These are phyloP conservation scores for Polysphondylium violaceum DNA, from an alignment of 78 protist genomes.

Conservation along the genomic window DNA sequence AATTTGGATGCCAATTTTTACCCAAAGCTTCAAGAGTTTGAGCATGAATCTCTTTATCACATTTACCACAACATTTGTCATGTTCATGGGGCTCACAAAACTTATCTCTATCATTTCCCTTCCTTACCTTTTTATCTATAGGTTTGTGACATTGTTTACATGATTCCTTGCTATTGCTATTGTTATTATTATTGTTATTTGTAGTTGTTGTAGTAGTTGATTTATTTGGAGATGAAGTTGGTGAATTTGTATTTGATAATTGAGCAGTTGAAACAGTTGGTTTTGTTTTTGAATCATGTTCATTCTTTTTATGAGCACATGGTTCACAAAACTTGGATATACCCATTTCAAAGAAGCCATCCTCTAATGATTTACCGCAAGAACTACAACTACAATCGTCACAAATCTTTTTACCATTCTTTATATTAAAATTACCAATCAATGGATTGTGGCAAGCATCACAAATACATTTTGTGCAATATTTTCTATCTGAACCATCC, in stretches of 20 bases:
- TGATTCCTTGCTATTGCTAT: slow-evolving; percentile 1
- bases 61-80: slow-evolving; percentile 53
- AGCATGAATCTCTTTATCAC: slow-evolving; percentile 35
- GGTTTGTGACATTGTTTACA: slow-evolving; percentile 47
- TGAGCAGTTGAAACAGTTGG: not conserved
- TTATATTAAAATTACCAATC: slow-evolving; percentile 8
- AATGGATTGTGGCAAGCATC: slow-evolving; percentile 56
- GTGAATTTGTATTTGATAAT: not conserved
- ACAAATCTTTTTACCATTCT: slow-evolving; percentile 53
- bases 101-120: slow-evolving; percentile 40
- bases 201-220: not conserved
- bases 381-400: slow-evolving; percentile 33
- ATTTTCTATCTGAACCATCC: slow-evolving; percentile 16
- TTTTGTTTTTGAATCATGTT: not conserved
- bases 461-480: slow-evolving; percentile 65
- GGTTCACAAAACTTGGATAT: slow-evolving; percentile 50
- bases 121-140: slow-evolving; percentile 24
- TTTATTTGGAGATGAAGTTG: not conserved
- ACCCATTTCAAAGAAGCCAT: slow-evolving; percentile 62
- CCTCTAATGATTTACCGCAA: slow-evolving; percentile 36
- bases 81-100: slow-evolving; percentile 67
- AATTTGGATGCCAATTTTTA: slow-evolving; percentile 48
- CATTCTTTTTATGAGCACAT: slow-evolving; percentile 19
- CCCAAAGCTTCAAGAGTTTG: slow-evolving; percentile 19
- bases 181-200: not conserved